Evolutionary conservation across 257 asterid species (phyloP).

Genomic region (Solanum corneliomulleri): DNA sequence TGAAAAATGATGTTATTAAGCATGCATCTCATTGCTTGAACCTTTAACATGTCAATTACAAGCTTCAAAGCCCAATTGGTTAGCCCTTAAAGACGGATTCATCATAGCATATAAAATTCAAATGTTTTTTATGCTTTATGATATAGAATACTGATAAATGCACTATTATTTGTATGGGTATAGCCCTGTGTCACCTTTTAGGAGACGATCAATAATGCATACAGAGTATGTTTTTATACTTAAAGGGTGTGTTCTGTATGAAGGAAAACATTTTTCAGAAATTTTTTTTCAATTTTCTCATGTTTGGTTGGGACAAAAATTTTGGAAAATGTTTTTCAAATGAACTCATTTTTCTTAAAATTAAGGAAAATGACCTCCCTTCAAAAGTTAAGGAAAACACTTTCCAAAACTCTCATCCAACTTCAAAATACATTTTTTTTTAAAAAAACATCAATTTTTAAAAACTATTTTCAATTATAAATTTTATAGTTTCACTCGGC

Average conservation of each 20-base stretch:
- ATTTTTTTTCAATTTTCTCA: too few relatives aligned
- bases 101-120: neutral
- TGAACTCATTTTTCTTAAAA: too few relatives aligned
- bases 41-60: neutral
- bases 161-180: neutral
- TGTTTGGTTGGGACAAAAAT: too few relatives aligned
- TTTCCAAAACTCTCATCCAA: too few relatives aligned
- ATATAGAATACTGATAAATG: neutral
- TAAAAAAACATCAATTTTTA: too few relatives aligned
- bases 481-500: too few relatives aligned
- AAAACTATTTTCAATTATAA: too few relatives aligned
- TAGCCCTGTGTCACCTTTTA: neutral
- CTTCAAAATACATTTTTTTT: too few relatives aligned
- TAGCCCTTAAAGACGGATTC: neutral
- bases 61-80: neutral
- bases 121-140: neutral
- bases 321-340: too few relatives aligned
- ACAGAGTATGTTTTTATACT: neutral
- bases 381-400: too few relatives aligned
- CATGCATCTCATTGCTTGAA: neutral
- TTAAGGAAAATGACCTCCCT: too few relatives aligned
- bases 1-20: neutral
- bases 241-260: neutral
- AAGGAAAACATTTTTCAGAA: too few relatives aligned
- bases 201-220: neutral